Evolutionary conservation across 2,329 filamentous ascomycete species (phyloP).

Genomic region (Aureobasidium sp.): DNA sequence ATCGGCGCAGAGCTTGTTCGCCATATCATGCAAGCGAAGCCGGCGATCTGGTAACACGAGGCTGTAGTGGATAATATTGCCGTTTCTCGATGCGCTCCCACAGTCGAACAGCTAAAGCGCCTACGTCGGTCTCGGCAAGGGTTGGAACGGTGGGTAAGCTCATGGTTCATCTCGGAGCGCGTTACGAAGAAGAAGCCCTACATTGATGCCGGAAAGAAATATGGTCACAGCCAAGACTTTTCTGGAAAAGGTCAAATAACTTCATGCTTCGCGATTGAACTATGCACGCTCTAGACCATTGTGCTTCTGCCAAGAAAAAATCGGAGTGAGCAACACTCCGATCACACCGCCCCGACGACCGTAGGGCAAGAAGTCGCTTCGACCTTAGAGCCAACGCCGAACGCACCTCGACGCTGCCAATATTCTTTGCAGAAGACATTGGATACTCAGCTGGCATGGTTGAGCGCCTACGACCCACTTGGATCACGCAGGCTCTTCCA

Average conservation of each 20-base stretch:
- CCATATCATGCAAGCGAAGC: not conserved
- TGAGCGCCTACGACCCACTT: constrained; percentile 2
- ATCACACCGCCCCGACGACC: not conserved
- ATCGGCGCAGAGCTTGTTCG: not conserved
- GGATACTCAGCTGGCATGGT: not conserved
- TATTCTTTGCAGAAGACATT: not conserved
- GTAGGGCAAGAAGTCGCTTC: not conserved
- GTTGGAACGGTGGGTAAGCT: not conserved
- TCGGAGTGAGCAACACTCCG: not conserved
- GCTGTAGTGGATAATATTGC: not conserved
- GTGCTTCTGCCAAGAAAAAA: not conserved
- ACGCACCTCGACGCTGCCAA: not conserved
- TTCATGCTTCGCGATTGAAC: not conserved
- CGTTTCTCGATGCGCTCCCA: not conserved
- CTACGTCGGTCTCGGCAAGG: not conserved
- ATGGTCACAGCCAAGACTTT: not conserved
- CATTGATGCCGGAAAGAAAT: not conserved
- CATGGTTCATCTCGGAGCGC: not conserved
- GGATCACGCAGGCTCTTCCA: not conserved
- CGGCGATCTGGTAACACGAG: not conserved
- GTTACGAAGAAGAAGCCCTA: not conserved
- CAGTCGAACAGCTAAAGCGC: not conserved
- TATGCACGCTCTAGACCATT: not conserved
- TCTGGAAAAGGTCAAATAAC: not conserved
- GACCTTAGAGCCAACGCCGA: not conserved